Conservation (phyloP, 2,329 filamentous ascomycete genomes). For the Ceratocystis ficicola region DNA sequence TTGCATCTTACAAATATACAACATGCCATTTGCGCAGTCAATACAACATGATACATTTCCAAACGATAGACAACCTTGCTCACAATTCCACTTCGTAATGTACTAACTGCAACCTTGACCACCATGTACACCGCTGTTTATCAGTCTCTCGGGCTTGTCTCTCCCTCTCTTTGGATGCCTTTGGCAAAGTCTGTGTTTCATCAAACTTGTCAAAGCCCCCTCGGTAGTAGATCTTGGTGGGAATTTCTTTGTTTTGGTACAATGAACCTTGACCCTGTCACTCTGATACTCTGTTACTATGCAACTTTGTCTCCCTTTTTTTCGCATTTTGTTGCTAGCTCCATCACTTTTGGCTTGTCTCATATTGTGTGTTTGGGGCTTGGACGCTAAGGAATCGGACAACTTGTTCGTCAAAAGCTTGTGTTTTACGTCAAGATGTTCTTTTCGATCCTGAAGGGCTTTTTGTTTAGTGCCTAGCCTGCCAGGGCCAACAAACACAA, state of each 20-base stretch:
- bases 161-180: not conserved
- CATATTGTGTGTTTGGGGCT: not conserved
- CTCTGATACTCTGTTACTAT: not conserved
- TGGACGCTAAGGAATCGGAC: not conserved
- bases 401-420: not conserved
- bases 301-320: not conserved
- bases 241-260: not conserved
- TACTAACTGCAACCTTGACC: not conserved
- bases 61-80: not conserved
- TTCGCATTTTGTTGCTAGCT: not conserved
- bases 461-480: not conserved
- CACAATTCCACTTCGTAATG: not conserved
- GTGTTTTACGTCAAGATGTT: not conserved
- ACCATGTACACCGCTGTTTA: not conserved
- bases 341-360: not conserved
- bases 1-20: not conserved
- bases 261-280: not conserved
- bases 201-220: constrained; percentile 7
- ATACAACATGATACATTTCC: not conserved
- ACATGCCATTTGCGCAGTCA: not conserved
- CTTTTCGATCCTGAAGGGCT: not conserved
- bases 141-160: not conserved
- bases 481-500: not conserved
- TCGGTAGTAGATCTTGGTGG: constrained; percentile 7
- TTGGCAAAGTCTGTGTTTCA: not conserved